phyloP scores from a whole-genome alignment of 495 filamentous ascomycete species.

The Terfezia claveryi region DNA sequence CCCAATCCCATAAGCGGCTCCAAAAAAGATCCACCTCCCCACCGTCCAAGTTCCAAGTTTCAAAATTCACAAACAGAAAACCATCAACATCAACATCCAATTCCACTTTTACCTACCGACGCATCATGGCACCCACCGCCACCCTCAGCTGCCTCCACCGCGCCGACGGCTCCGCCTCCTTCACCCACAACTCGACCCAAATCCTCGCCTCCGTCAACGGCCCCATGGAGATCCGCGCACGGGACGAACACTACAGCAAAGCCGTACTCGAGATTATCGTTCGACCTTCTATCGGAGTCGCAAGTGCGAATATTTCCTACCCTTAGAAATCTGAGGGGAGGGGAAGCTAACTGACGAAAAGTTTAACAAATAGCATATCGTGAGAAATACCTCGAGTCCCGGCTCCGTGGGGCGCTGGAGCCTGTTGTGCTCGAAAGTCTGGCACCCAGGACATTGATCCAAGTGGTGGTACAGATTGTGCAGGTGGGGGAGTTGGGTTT shows the following conservation, averaged over 20 bases:
- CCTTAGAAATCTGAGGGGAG: too few relatives aligned
- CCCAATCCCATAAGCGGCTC: too few relatives aligned
- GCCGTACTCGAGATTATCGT: constrained; percentile 77
- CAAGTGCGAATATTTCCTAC: constrained; percentile 30
- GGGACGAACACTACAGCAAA: constrained; percentile 28
- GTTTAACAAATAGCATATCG: constrained; percentile 6
- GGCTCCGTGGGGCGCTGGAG: constrained; percentile 42
- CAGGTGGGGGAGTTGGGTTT: constrained; percentile 10
- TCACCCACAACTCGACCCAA: constrained; percentile 53
- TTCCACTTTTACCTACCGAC: too few relatives aligned
- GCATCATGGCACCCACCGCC: not conserved
- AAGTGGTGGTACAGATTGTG: constrained; percentile 42
- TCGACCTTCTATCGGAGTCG: constrained; percentile 62
- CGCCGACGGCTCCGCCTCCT: constrained; percentile 73
- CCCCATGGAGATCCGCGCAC: constrained; percentile 28
- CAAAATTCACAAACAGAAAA: too few relatives aligned
- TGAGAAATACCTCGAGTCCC: constrained; percentile 51
- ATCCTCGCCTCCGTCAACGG: constrained; percentile 74
- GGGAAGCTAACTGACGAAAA: too few relatives aligned
- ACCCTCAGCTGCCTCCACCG: constrained; percentile 30
- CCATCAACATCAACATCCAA: too few relatives aligned
- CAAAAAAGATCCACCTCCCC: too few relatives aligned
- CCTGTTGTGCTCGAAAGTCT: constrained; percentile 45
- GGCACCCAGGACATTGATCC: constrained; percentile 45
- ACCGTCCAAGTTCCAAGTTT: too few relatives aligned